Conservation (phyloP, 1,139 yeast species). For the Yamadazyma blattariae region DNA sequence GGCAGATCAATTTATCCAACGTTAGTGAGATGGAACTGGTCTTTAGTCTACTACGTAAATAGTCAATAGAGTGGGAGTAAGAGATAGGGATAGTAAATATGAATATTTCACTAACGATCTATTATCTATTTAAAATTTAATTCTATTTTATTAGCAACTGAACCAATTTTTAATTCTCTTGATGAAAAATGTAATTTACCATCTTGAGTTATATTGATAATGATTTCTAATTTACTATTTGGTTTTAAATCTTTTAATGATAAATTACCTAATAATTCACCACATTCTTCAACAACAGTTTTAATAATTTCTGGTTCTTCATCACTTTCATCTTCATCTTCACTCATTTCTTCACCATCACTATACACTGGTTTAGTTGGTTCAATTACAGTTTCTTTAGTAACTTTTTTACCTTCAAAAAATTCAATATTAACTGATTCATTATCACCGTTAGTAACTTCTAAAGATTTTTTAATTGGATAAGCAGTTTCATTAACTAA, state of each 20-base stretch:
- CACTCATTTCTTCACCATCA: slow-evolving; percentile 34
- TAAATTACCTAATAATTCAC: slow-evolving; percentile 74
- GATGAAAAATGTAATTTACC: slow-evolving; percentile 81
- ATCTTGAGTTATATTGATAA: slow-evolving; percentile 80
- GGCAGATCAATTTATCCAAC: too few species aligned
- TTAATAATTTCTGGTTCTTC: slow-evolving; percentile 72
- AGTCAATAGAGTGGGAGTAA: too few species aligned
- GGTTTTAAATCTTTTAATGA: slow-evolving; percentile 71
- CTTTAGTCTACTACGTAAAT: too few species aligned
- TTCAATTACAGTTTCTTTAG: slow-evolving; percentile 76
- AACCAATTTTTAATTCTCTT: slow-evolving; percentile 75
- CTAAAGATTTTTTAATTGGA: slow-evolving; percentile 81
- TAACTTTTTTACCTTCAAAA: slow-evolving; percentile 79
- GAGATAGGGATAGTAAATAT: too few species aligned
- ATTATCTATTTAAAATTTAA: slow-evolving; percentile 20
- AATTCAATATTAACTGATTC: slow-evolving; percentile 67
- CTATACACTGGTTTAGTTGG: slow-evolving; percentile 38
- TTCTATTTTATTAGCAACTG: slow-evolving; percentile 51
- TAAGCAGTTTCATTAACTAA: slow-evolving; percentile 84
- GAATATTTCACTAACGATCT: too few species aligned
- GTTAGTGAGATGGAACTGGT: too few species aligned
- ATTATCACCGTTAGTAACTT: slow-evolving; percentile 59
- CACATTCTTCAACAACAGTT: slow-evolving; percentile 73
- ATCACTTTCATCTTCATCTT: slow-evolving; percentile 28
- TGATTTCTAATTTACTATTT: slow-evolving; percentile 70